Evolutionary conservation across 2,329 filamentous ascomycete genomes (phyloP), one percentile per base, ranked within the genome.

Genomic region (Penicillium frequentans): DNA sequence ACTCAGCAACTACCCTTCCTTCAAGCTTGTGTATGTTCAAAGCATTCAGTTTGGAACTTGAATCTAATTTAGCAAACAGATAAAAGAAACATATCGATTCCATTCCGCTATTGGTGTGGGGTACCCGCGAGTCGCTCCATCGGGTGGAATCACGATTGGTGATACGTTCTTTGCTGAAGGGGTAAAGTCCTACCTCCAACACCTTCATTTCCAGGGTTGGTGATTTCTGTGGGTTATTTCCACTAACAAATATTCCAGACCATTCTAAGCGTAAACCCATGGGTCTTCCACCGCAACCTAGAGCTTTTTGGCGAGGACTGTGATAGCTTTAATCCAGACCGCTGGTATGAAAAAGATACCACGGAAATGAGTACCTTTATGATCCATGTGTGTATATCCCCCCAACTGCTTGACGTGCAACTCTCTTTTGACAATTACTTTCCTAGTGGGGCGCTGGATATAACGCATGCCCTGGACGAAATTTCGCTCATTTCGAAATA

Each of bases 21-120:
- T 7, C 71, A 76, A 47, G 73, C 74, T 43, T 73, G 71, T 60
- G 68, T 71, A 60, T 11, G 64, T 55, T 16, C 10, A 39, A 11
- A 39, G 31, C 31, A 33, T 33, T 7, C 5, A 16, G 2, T 33
- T 7, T 16, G 13, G 13, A 13, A 33, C 31, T 16, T 33, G 31
- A 5, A 4, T 33, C 31, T 33, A 33, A 33, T 33, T 14, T n/a
- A 10, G 11, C 1, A 26, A 29, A 31, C 53, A 69, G 67, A 63
- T 74, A 48, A 77, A 76, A 60, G 75, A 79, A 56, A 67, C 73
- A 5, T 68, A 71, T 31, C 70, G 75, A 0, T 63, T 74, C 26
- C 70, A 76, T 51, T 62, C 71, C 1, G 66, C 67, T 6, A 66
- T 72, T 5, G 63, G 63, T 0, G 67, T 70, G 42, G 70, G 68